Evolutionary conservation across 2,329 filamentous ascomycete genomes (phyloP), one percentile per base, ranked within the genome.

Genomic region (Xylariaceae sp.): DNA sequence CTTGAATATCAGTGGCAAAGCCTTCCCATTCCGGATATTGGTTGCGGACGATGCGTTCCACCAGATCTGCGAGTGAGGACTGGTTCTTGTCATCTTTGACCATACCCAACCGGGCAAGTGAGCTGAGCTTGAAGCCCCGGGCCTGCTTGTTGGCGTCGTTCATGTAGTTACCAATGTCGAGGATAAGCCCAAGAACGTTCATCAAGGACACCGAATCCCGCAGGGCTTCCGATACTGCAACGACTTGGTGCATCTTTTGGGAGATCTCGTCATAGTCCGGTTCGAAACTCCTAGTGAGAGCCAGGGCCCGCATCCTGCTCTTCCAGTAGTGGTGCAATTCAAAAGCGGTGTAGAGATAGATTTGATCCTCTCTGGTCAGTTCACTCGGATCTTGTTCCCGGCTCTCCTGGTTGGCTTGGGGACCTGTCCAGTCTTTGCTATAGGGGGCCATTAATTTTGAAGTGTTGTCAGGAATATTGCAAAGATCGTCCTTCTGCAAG

Each of bases 161-260:
- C 92, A 98, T 98, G 73, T 95, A 98, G 65, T 98, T 98, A 63
- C 92, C 92, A 57, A 98, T 95, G 62, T 96, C 90, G 54, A 98
- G 71, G 63, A 98, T 98, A 46, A 97, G 74, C 43, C 90, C 89
- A 40, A 98, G 78, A 32, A 98, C 88, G 50, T 94, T 96, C 83
- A 97, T 95, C 54, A 98, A 68, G 17, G 88, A 85, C 17, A 94
- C 88, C 1, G 89, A 96, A 59, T 94, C 88, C 33, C 90, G 79
- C 38, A 98, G 69, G 8, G 88, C 85, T 65, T 97, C 90, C 4
- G 89, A 90, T 7, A 95, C 88, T 19, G 70, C 69, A 24, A 94
- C 85, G n/a, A 98, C 80, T 45, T 92, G 81, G 50, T 83, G 82
- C 44, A 97, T 78, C 67, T 92, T 94, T 29, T 75, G 71, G 9